These are phyloP conservation scores for Geranomyces variabilis DNA, from an alignment of 192 early-diverging fungal genomes.

Conservation along the genomic window DNA sequence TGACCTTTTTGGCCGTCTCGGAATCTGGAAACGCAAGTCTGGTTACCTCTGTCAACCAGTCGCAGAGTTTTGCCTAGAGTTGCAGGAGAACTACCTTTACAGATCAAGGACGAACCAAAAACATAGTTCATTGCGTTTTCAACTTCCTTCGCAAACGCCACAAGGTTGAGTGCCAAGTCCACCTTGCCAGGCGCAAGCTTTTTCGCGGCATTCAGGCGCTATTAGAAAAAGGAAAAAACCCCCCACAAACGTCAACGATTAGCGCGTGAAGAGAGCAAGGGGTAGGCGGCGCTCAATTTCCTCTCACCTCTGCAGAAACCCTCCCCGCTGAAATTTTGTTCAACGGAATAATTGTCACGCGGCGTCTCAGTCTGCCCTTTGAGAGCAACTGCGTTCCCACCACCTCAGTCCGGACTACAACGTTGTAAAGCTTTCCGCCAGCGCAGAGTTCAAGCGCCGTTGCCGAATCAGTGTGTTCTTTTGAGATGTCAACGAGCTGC, in stretches of 20 bases:
- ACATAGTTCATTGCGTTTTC: slow-evolving; percentile 86
- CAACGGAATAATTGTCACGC: slow-evolving; percentile 93
- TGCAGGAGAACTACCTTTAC: too few relatives aligned
- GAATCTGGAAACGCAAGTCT: slow-evolving; percentile 55
- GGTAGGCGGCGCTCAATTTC: too few relatives aligned
- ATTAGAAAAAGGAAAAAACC: background rate
- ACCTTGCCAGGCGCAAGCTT: slow-evolving; percentile 84
- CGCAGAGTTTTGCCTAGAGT: too few relatives aligned
- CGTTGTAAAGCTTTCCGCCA: slow-evolving; percentile 92
- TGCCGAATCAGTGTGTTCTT: slow-evolving; percentile 65
- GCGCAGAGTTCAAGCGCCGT: slow-evolving; percentile 94
- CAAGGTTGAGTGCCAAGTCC: slow-evolving; percentile 81
- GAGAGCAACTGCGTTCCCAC: slow-evolving; percentile 81
- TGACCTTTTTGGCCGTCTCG: slow-evolving; percentile 80
- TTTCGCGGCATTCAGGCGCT: slow-evolving; percentile 74
- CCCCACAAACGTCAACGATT: too few relatives aligned
- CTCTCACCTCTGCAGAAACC: slow-evolving; percentile 51
- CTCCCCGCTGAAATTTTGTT: slow-evolving; percentile 82
- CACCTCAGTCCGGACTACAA: slow-evolving; percentile 89
- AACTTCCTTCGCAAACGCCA: slow-evolving; percentile 83
- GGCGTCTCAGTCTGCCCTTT: slow-evolving; percentile 69
- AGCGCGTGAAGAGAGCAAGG: too few relatives aligned
- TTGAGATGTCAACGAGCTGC: slow-evolving; percentile 77
- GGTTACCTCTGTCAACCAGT: background rate
- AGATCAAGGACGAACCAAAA: slow-evolving; percentile 92